A percentile compares a stretch with the other conserved stretches of the same genome.
phyloP scores from a whole-genome alignment of 116 monocot species.

The Posidonia oceanica region DNA sequence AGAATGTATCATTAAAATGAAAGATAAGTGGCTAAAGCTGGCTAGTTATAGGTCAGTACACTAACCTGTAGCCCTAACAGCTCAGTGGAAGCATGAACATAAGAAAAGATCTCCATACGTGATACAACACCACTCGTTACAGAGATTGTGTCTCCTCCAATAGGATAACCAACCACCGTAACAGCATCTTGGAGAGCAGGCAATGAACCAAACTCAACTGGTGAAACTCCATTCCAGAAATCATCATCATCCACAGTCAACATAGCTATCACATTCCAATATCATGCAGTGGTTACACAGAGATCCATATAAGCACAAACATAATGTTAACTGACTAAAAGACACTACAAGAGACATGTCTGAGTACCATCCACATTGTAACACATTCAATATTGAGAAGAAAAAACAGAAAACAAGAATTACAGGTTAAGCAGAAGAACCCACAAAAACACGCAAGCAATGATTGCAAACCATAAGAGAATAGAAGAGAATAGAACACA shows the following conservation, averaged over 20 bases:
- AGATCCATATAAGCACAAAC: background rate
- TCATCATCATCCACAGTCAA: conserved; percentile 88
- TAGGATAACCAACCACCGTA: conserved; percentile 94
- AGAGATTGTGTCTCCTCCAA: conserved; percentile 97
- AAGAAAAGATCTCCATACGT: conserved; percentile 94
- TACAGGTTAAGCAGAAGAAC: background rate
- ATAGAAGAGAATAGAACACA: background rate
- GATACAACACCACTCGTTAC: conserved; percentile 99
- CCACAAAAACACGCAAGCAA: background rate
- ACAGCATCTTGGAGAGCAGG: conserved; percentile 98
- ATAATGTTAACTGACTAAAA: background rate
- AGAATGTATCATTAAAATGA: too few relatives aligned
- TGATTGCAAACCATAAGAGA: background rate
- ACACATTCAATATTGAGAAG: background rate
- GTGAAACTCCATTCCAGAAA: conserved; percentile 85
- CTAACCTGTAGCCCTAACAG: conserved; percentile 86
- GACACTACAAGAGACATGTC: background rate
- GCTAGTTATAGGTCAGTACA: too few relatives aligned
- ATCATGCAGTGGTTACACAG: background rate
- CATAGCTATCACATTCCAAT: conserved; percentile 37
- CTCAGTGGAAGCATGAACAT: conserved; percentile 98
- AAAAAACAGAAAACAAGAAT: background rate
- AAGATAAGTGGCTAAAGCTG: too few relatives aligned
- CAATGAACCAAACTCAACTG: conserved; percentile 76
- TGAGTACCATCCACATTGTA: background rate